Percentiles rank a stretch among this genome's conserved stretches.
These are phyloP conservation scores for Acidiella bohemica DNA, from an alignment of 495 filamentous ascomycete species.

Conservation along the genomic window DNA sequence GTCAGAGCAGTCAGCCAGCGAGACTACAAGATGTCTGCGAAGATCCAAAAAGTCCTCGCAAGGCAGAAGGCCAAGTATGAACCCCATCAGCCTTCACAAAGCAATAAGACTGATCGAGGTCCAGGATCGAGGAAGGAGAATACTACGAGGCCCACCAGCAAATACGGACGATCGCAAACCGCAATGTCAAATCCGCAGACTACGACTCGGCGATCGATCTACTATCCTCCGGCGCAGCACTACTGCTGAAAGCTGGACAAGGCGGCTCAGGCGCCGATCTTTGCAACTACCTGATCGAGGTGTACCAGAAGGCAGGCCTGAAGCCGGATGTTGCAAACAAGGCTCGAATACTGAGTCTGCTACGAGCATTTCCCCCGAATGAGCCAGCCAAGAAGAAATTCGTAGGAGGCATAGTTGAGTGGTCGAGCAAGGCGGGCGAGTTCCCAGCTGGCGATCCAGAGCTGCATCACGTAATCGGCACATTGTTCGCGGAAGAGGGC, in stretches of 20 bases:
- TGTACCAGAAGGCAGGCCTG: constrained; percentile 70
- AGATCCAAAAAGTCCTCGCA: constrained; percentile 61
- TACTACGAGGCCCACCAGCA: constrained; percentile 98
- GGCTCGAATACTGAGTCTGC: constrained; percentile 46
- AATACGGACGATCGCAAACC: constrained; percentile 80
- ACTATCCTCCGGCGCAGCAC: constrained; percentile 67
- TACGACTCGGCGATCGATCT: constrained; percentile 76
- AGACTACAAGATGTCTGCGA: constrained; percentile 31
- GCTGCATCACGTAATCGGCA: constrained; percentile 83
- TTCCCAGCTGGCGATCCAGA: constrained; percentile 90
- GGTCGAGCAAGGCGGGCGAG: constrained; percentile 73
- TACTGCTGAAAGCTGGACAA: constrained; percentile 76
- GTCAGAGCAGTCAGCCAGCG: too few relatives aligned
- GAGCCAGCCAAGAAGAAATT: constrained; percentile 88
- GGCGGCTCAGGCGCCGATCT: constrained; percentile 87
- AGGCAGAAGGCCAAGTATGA: constrained; percentile 55
- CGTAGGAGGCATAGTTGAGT: constrained; percentile 78
- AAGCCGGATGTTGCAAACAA: constrained; percentile 54
- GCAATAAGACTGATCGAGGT: too few relatives aligned
- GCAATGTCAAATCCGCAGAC: constrained; percentile 76
- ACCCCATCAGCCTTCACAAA: too few relatives aligned
- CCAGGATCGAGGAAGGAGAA: constrained; percentile 77
- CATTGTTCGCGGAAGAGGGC: constrained; percentile 73
- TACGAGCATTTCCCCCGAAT: constrained; percentile 65
- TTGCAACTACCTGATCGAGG: constrained; percentile 69